Base-by-base conservation (phyloP, 768 basidiomycete genomes). In the Podaxis sp. region DNA sequence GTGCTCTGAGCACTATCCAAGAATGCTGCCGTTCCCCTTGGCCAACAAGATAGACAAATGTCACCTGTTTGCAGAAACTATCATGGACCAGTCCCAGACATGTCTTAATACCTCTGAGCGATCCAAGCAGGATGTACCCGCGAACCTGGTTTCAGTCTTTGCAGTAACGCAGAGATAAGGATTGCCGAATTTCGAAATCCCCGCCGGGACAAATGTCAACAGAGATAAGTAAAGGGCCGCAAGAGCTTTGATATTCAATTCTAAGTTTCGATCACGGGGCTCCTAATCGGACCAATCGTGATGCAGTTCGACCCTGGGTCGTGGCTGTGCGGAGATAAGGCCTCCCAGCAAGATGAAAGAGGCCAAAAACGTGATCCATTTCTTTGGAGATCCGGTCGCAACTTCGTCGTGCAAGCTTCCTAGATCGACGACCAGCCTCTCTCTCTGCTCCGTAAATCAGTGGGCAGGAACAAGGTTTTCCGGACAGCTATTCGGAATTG, bases 271-370 rank as follows among this genome's bases (percentile, higher is more conserved):
- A 47, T 53, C 52, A 55, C 29, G 53, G 33, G 53, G n/a, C n/a
- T 60, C 53, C 61, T 56, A 55, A 62, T 62, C 61, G 61, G 13
- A 47, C 61, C 61, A 62, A 62, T 62, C 24, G 29, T 36, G 19
- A 50, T 22, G 61, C 54, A 40, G 17, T 8, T 12, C 13, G 38
- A 29, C 24, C 38, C 24, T n/a, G 9, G 24, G 15, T 4, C 41
- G 47, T 62, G 61, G 61, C 54, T 55, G 46, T 49, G 54, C 54
- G 56, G 15, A 62, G 61, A 62, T 62, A 62, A 62, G 61, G 29
- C 22, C 36, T 4, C 37, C 24, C 19, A 37, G 51, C 36, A 51
- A 36, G 46, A 19, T 17, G 43, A 36, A 59, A 12, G 9, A 9
- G 33, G 33, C 33, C 8, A 9, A 9, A 33, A 9, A 33, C 8